Base-by-base conservation (phyloP, 2,329 filamentous ascomycete species). In the Alternaria angustiovoidea region DNA sequence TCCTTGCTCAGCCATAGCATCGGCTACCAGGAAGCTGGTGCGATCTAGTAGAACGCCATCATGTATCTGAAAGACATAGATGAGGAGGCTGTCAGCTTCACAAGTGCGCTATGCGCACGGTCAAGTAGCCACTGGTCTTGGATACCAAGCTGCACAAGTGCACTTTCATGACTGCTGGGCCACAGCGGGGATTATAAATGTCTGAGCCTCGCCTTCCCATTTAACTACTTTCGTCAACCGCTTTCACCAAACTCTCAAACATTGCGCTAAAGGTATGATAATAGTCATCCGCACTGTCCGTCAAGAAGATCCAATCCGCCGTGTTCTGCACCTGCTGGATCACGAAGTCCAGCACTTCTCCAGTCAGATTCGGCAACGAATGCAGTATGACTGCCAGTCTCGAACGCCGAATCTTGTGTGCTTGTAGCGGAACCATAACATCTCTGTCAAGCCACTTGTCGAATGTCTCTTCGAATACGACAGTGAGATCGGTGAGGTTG, bases 391-490 rank as follows among this genome's bases (percentile, higher is more conserved):
- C 57, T 1, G 70, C 71, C 18, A 75, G 52, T 41, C 74, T 71
- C 7, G 66, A 68, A 16, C 57, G 60, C 2, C 54, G 58, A 14
- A 74, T 57, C 6, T 63, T 63, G 39, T 69, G 61, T 9, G 59
- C 56, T 48, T 71, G 66, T 0, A 76, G 61, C 0, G 69, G 63
- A 11, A 64, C 62, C 54, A 74, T 68, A 5, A 53, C 68, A 3
- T 56, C 30, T 20, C 65, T 65, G 18, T 72, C 62, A 4, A 76
- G 59, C 61, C 66, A 75, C 30, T 71, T 73, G 41, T 66, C 62
- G 46, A 76, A 76, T 0, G 66, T 71, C 38, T 76, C 69, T 61
- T 76, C 74, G 41, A 75, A 76, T 4, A 75, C 61, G 24, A 76
- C 68, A 11, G 74, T 76, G 7, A 75, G 64, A 51, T 76, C 72